These are phyloP conservation scores for Boletus semigastroideus DNA, from an alignment of 1,284 basidiomycete species.

Conservation along the genomic window DNA sequence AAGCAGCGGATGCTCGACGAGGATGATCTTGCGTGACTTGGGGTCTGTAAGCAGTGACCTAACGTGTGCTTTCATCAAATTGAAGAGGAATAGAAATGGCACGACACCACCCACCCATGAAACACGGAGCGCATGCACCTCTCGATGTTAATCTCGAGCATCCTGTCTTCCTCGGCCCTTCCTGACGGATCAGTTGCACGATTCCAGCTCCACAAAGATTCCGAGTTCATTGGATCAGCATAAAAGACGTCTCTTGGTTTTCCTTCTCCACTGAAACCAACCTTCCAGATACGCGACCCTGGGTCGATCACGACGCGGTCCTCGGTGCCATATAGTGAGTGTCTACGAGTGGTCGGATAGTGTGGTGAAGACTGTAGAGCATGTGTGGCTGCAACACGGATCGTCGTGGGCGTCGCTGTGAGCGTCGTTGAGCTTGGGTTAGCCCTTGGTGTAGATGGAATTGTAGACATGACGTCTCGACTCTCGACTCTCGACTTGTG, in stretches of 20 bases:
- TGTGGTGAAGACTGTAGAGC: slow-evolving; percentile 69
- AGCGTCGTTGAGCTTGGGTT: slow-evolving; percentile 18
- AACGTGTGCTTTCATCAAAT: slow-evolving; percentile 8
- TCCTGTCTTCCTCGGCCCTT: slow-evolving; percentile 67
- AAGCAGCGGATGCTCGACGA: slow-evolving; percentile 88
- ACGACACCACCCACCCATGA: slow-evolving; percentile 68
- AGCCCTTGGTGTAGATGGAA: slow-evolving; percentile 28
- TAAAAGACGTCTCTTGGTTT: slow-evolving; percentile 75
- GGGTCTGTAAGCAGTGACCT: slow-evolving; percentile 92
- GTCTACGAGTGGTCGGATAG: slow-evolving; percentile 72
- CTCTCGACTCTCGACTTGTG: too few relatives aligned
- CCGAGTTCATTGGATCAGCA: slow-evolving; percentile 41
- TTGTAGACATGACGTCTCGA: too few relatives aligned
- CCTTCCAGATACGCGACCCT: slow-evolving; percentile 84
- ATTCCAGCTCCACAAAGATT: slow-evolving; percentile 59
- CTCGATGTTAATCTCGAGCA: slow-evolving; percentile 71
- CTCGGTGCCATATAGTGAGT: slow-evolving; percentile 83
- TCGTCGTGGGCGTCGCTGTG: slow-evolving; percentile 49
- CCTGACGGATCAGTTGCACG: slow-evolving; percentile 54
- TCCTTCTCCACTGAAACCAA: slow-evolving; percentile 89
- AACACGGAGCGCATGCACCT: slow-evolving; percentile 74
- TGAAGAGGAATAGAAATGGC: slow-evolving; percentile 1
- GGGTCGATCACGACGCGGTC: slow-evolving; percentile 84
- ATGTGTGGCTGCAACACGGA: slow-evolving; percentile 48
- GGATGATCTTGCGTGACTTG: slow-evolving; percentile 88